Percentiles rank a stretch among this genome's conserved stretches.
Conservation (phyloP, 768 basidiomycete genomes). For the Boletus rubescentipes region DNA sequence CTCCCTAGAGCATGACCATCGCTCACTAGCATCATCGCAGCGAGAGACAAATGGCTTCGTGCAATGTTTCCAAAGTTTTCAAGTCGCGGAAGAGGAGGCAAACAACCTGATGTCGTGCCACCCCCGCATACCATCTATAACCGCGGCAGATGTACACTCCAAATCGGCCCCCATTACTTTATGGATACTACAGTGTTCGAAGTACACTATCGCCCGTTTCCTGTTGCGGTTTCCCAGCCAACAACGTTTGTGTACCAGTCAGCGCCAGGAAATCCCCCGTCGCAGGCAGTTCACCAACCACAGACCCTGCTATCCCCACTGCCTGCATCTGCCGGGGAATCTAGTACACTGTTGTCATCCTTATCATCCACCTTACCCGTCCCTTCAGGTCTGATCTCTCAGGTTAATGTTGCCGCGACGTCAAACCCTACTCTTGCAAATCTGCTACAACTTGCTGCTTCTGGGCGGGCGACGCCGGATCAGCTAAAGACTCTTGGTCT, state of each 20-base stretch:
- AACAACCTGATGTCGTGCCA: constrained; percentile 49
- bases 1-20: constrained; percentile 11
- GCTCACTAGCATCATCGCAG: constrained; percentile 36
- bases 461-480: constrained; percentile 58
- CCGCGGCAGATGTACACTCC: constrained; percentile 66
- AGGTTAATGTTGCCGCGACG: constrained; percentile 65
- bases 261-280: constrained; percentile 19
- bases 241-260: constrained; percentile 30
- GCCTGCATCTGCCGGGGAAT: constrained; percentile 26
- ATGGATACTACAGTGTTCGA: constrained; percentile 68
- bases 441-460: constrained; percentile 62
- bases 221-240: constrained; percentile 19
- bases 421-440: constrained; percentile 68
- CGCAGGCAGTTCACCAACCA: constrained; percentile 32
- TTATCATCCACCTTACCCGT: constrained; percentile 47
- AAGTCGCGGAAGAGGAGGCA: constrained; percentile 58
- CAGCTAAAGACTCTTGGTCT: constrained; percentile 67
- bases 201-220: constrained; percentile 60
- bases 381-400: constrained; percentile 55
- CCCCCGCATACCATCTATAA: constrained; percentile 67
- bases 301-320: constrained; percentile 17
- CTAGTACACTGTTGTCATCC: constrained; percentile 46
- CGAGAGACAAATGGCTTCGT: constrained; percentile 69
- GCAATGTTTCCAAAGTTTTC: constrained; percentile 71
- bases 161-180: constrained; percentile 77